Evolutionary conservation across 2,329 filamentous ascomycete genomes (phyloP).

Genomic region (Curvularia verruculosa): DNA sequence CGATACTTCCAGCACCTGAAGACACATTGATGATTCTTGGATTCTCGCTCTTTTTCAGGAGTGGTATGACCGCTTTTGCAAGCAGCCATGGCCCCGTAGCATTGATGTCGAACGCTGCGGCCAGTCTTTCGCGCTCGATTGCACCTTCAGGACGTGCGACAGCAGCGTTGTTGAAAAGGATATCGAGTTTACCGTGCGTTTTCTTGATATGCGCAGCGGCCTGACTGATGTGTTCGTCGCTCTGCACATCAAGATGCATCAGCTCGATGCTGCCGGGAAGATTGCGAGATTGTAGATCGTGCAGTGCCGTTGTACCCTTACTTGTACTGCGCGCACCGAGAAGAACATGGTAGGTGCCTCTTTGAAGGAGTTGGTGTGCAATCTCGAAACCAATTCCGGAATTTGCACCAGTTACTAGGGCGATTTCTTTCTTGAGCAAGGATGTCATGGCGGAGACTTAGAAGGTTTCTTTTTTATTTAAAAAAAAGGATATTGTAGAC

Average conservation of each 20-base stretch:
- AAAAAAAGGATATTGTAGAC: background rate
- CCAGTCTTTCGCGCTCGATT: constrained; percentile 36
- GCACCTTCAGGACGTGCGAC: constrained; percentile 25
- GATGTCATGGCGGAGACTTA: constrained; percentile 16
- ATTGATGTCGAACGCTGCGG: constrained; percentile 37
- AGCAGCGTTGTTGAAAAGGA: constrained; percentile 51
- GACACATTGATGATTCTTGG: constrained; percentile 48
- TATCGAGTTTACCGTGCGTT: constrained; percentile 45
- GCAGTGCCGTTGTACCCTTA: constrained; percentile 36
- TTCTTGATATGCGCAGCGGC: constrained; percentile 40
- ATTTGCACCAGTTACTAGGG: constrained; percentile 52
- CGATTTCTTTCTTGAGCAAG: constrained; percentile 33
- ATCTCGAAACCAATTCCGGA: constrained; percentile 59
- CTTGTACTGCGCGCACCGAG: constrained; percentile 27
- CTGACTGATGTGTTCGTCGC: constrained; percentile 50
- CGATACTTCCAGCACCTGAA: constrained; percentile 45
- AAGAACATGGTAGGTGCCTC: constrained; percentile 43
- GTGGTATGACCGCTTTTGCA: constrained; percentile 25
- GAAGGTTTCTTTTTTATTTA: too few relatives aligned
- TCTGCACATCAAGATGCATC: constrained; percentile 52
- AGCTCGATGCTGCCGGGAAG: constrained; percentile 44
- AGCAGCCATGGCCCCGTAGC: constrained; percentile 37
- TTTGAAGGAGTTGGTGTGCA: constrained; percentile 48
- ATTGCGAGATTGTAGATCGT: constrained; percentile 35
- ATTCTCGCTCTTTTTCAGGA: constrained; percentile 25